These are phyloP conservation scores for Citrullus mucosospermus DNA, from an alignment of 306 rosid genomes.

Conservation along the genomic window DNA sequence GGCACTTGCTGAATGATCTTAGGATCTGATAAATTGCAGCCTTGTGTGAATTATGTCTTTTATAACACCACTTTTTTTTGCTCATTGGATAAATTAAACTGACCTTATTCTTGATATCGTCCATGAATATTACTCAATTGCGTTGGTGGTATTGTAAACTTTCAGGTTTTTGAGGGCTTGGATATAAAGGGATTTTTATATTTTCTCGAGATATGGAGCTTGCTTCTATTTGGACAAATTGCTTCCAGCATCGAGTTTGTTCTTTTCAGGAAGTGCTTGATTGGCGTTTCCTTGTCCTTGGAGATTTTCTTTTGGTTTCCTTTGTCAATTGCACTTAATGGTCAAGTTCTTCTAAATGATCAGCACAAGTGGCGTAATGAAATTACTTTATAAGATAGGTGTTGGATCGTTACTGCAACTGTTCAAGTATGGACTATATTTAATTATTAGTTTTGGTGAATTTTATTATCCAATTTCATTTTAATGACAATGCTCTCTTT, in stretches of 20 bases:
- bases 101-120: background rate
- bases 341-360: conserved; percentile 51
- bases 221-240: conserved; percentile 51
- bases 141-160: background rate
- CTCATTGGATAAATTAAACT: background rate
- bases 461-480: background rate
- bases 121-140: background rate
- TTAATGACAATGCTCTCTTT: conserved; percentile 7
- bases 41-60: background rate
- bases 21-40: background rate
- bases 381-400: conserved; percentile 59
- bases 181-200: conserved; percentile 30
- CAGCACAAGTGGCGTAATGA: conserved; percentile 76
- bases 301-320: conserved; percentile 90
- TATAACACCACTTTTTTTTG: background rate
- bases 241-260: conserved; percentile 65
- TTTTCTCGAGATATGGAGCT: conserved; percentile 62
- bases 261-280: conserved; percentile 98
- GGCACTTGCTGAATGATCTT: background rate
- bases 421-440: conserved; percentile 43
- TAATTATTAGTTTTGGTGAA: background rate
- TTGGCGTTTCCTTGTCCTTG: conserved; percentile 79
- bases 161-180: conserved; percentile 44
- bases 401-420: conserved; percentile 78
- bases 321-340: conserved; percentile 96